Base-by-base conservation (phyloP, 2,329 filamentous ascomycete species). In the Thermothelomyces thermophilus region DNA sequence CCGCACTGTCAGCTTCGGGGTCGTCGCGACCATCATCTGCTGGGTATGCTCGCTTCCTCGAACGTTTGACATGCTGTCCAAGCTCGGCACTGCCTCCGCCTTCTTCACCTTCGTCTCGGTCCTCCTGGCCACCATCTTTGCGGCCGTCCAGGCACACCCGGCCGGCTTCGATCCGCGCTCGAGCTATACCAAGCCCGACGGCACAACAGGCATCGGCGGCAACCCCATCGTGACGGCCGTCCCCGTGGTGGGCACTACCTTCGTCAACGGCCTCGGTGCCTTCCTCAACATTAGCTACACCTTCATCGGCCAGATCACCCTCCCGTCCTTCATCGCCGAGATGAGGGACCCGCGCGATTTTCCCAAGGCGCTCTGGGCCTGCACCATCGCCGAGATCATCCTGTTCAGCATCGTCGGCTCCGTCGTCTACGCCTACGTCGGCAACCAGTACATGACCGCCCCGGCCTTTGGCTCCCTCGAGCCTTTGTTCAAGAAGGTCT, bases 261-360 rank as follows among this genome's bases (percentile, higher is more conserved):
- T 94, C 59, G 87, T 95, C 3, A 73, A 77, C 2, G 90, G 84
- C 19, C 84, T 95, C 76, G 89, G 83, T 46, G 90, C 90, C 0
- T 95, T 95, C 68, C 76, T 96, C 66, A 96, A 96, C 69, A 96
- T 96, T 64, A 88, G 84, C 69, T 96, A 95, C 66, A 95, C 90
- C 0, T 95, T 96, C 64, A 95, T 96, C 58, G 90, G 90, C 0
- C 90, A 96, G 65, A 95, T 95, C 61, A 95, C 90, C 0, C 76
- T 96, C 13, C 90, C 90, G 0, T 91, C 86, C 59, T 96, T 96
- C 71, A 96, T 96, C 57, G 90, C 90, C 3, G 90, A 96, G 68
- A 96, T 96, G 90, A 86, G 73, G 50, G 75, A 83, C 24, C 79
- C 80, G 1, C 82, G 79, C 50, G 90, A 96, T 59, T 96, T 96